Evolutionary conservation across 257 asterid genomes (phyloP), one percentile per base, ranked within the genome.

Genomic region (Solanum ossicruentum): DNA sequence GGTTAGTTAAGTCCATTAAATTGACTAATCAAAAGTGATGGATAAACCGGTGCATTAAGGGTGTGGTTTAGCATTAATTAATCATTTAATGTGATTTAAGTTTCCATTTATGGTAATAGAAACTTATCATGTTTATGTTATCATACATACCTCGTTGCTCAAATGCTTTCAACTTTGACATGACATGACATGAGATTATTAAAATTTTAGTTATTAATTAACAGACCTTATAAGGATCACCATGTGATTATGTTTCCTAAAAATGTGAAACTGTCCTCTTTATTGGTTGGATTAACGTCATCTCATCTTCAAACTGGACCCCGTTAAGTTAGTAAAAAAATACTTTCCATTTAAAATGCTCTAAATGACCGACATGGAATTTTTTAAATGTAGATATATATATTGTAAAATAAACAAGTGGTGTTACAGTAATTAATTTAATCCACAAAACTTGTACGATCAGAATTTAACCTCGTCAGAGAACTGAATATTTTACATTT

Each of bases 171-270:
- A 56, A 10, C 54, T 70, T 26, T 7, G 75, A 84, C 28, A 84
- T 91, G 93, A 91, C 78, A 87, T 83, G 95, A 92, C 91, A 75
- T 1, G 57, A 73, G 90, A 88, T 86, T 85, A 91, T 87, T 80
- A 86, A 88, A 71, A 85, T 72, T 51, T 41, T 82, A 81, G 55
- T 86, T 89, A 85, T 91, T 92, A 91, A 87, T 86, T 84, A 91
- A 89, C 88, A 83, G 90, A 88, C 91, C 88, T 87, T 90, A 84
- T 32, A 61, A 83, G 84, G 89, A 87, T 85, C 70, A 88, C 87
- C 95, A 92, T 90, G 95, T 92, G 95, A 84, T 89, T 91, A 88
- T 92, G 95, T 91, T 90, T 90, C 90, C 89, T 75, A 87, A 89
- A 82, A 83, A 84, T 87, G 85, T 55, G 69, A 84, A 84, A 73